Evolutionary conservation across 805 yeast species (phyloP), one percentile per base, ranked within the genome.

Genomic region (Yarrowia sp.): DNA sequence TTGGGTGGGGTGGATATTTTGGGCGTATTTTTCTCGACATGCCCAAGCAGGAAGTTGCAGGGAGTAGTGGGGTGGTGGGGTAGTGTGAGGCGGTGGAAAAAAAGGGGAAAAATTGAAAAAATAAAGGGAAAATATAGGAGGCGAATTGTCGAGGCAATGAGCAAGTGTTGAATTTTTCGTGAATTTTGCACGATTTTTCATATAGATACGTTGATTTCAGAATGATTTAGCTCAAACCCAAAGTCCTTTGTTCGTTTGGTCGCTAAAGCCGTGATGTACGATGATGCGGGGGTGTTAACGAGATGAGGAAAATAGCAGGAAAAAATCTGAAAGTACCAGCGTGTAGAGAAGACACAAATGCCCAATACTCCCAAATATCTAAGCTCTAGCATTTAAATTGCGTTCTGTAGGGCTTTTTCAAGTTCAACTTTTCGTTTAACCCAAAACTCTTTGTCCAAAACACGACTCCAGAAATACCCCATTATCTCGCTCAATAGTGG

Each of bases 1-100:
- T 48, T 48, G 55, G 38, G 55, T 48, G 55, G 55, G 53, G 53
- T 47, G 55, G 55, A 48, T 48, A 48, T 33, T 48, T 48, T 48
- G 55, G 55, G 41, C 55, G 55, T 48, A 35, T 35, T 48, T 31
- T 48, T 35, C 28, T 47, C 55, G 55, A 35, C 55, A 48, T 48
- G 53, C 53, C 53, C 51, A 45, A 45, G 51, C 36, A 4, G 53
- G 53, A 15, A 15, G 51, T n/a, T 45, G 36, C 51, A 45, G 35
- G 35, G 48, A 28, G 50, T 14, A 10, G 50, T 35, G 36, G 7
- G 17, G 14, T n/a, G 35, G 17, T 28, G n/a, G 31, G 8, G 13
- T 43, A 11, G 48, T 10, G 6, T 5, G 13, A 22, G 9, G 43
- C 8, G 14, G 22, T 1, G n/a, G 43, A 8, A 44, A 31, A 31